Conservation (phyloP, 352 stramenopile species). For the Globisporangium paroecandrum region DNA sequence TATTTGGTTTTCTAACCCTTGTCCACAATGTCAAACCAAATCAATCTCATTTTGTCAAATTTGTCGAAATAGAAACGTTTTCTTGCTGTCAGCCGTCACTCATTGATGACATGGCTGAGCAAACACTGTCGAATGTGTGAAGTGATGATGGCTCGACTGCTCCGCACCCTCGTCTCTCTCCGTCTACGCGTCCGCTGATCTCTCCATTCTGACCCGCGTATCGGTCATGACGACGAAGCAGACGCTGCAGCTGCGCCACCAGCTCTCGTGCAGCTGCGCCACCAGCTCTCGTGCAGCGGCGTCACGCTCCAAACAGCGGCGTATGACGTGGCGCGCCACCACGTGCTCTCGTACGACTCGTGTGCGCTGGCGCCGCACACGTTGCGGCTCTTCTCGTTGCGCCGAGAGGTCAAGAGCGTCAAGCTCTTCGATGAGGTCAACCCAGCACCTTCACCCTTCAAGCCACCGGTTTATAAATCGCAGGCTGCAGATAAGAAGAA, state of each 20-base stretch:
- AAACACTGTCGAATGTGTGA: not conserved
- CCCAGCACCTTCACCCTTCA: slow-evolving; percentile 1
- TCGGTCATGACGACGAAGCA: slow-evolving; percentile 27
- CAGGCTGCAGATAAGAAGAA: not conserved
- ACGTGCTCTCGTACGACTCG: slow-evolving; percentile 64
- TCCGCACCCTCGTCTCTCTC: not conserved
- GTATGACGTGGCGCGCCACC: slow-evolving; percentile 69
- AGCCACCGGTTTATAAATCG: not conserved
- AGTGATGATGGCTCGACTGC: not conserved
- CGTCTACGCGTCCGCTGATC: not conserved
- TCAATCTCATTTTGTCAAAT: not conserved
- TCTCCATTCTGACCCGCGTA: not conserved
- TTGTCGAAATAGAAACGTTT: not conserved
- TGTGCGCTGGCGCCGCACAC: slow-evolving; percentile 39
- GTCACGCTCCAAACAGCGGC: slow-evolving; percentile 45
- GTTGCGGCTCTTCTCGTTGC: slow-evolving; percentile 69
- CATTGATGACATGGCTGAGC: not conserved
- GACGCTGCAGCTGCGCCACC: slow-evolving; percentile 76
- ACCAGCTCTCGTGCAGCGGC: slow-evolving; percentile 54
- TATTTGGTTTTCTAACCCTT: not conserved
- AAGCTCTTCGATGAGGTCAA: slow-evolving; percentile 42
- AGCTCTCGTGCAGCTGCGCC: slow-evolving; percentile 57
- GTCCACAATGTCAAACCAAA: not conserved
- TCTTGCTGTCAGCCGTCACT: not conserved
- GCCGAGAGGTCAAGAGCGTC: slow-evolving; percentile 57